Base-by-base conservation (phyloP, 768 basidiomycete species). In the Chlorophyllum brunneum region DNA sequence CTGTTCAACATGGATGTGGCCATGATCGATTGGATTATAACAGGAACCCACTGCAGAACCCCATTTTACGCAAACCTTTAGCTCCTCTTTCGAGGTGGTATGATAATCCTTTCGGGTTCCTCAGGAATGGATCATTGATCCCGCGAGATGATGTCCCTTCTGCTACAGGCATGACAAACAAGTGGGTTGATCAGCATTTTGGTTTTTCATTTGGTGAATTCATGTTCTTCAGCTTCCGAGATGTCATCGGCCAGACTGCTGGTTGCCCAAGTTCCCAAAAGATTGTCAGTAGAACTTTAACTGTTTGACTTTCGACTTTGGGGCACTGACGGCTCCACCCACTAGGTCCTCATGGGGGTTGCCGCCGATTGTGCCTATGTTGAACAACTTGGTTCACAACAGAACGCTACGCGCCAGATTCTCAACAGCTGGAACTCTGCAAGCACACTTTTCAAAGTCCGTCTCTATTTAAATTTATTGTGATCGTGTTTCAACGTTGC, bases 351-450 rank as follows among this genome's bases (percentile, higher is more conserved):
- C 64, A 85, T 93, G 82, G 92, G 92, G 22, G 86, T 92, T 50
- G 92, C 92, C 0, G 86, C 91, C 4, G 92, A 94, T 64, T 94
- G 92, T 68, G 80, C 78, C 56, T 94, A 92, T 62, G 81, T 84
- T 9, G 59, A 68, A 26, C 75, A 75, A 54, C 88, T 88, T 60
- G 84, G 81, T 26, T 76, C 78, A 2, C 71, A 78, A 57, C 71
- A 78, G 29, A 83, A 82, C 53, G 89, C 92, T 4, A 83, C 87
- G 7, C 76, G 70, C 24, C 83, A 87, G 58, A 90, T 93, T 51
- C 64, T 95, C 51, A 90, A 72, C 43, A 78, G 82, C 57, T 91
- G 85, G 83, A 93, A 93, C 64, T 78, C 80, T n/a, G 86, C 85
- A 37, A 85, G 82, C 60, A 70, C 76, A 3, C 67, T 86, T n/a